phyloP scores from a whole-genome alignment of 2,329 filamentous ascomycete genomes.

The Aspergillus proliferans region DNA sequence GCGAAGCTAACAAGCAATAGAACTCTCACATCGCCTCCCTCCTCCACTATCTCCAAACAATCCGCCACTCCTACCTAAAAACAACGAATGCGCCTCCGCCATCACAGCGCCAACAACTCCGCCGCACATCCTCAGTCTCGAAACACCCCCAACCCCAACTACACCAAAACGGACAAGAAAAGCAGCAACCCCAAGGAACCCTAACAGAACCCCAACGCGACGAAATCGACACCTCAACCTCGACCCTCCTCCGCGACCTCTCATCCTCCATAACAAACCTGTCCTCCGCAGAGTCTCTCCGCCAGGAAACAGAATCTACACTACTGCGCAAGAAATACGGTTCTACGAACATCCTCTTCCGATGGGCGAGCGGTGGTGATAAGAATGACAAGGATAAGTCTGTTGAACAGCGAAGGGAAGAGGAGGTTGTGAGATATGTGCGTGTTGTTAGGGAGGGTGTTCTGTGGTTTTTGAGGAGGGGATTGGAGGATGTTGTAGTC shows the following conservation, averaged over 20 bases:
- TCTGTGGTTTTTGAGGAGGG: slow-evolving; percentile 71
- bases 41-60: slow-evolving; percentile 69
- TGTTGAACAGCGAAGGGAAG: slow-evolving; percentile 64
- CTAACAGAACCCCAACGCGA: slow-evolving; percentile 73
- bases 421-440: slow-evolving; percentile 61
- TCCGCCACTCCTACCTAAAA: slow-evolving; percentile 87
- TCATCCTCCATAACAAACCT: slow-evolving; percentile 74
- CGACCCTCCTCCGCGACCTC: slow-evolving; percentile 76
- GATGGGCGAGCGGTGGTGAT: slow-evolving; percentile 53
- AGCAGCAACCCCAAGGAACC: slow-evolving; percentile 30
- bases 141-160: slow-evolving; percentile 23
- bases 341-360: slow-evolving; percentile 49
- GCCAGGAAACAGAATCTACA: slow-evolving; percentile 66
- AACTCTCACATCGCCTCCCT: slow-evolving; percentile 79
- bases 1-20: slow-evolving; percentile 40
- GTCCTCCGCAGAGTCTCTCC: slow-evolving; percentile 73
- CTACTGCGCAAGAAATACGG: slow-evolving; percentile 68
- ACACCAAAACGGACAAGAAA: slow-evolving; percentile 31
- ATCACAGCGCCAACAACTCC: slow-evolving; percentile 27
- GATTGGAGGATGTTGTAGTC: slow-evolving; percentile 67
- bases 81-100: slow-evolving; percentile 60
- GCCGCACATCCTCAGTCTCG: slow-evolving; percentile 13
- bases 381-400: slow-evolving; percentile 44
- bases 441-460: slow-evolving; percentile 73
- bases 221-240: slow-evolving; percentile 79